Evolutionary conservation across 495 filamentous ascomycete genomes (phyloP).

Genomic region (Clohesyomyces aquaticus): DNA sequence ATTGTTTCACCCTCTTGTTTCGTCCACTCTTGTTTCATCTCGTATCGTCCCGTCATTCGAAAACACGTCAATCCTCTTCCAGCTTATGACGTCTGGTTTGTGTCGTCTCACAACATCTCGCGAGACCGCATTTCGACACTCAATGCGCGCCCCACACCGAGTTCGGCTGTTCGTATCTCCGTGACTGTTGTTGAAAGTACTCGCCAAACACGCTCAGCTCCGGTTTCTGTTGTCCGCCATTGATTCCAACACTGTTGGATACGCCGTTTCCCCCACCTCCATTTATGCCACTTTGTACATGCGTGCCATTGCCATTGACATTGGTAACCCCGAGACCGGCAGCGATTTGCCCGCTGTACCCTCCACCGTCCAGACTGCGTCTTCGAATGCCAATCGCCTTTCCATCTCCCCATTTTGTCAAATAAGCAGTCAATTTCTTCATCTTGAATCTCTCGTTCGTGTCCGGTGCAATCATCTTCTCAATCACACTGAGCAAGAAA

Average conservation of each 20-base stretch:
- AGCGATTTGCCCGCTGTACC: slow-evolving; percentile 28
- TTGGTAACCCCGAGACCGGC: slow-evolving; percentile 10
- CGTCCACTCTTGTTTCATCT: no score
- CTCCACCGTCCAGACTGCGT: slow-evolving; percentile 35
- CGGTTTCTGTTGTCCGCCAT: slow-evolving; percentile 14
- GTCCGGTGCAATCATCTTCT: slow-evolving; percentile 33
- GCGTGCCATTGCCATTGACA: background rate
- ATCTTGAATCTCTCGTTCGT: slow-evolving; percentile 35
- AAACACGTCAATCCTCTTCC: no score
- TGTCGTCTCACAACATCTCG: background rate
- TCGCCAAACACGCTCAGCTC: slow-evolving; percentile 33
- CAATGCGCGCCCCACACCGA: background rate
- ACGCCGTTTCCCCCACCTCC: background rate
- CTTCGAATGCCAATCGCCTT: slow-evolving; percentile 22
- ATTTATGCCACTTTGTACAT: background rate
- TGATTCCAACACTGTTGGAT: background rate
- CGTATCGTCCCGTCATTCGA: no score
- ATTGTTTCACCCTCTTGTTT: no score
- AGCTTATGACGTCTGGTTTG: no score
- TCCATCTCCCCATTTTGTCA: slow-evolving; percentile 22
- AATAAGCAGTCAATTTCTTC: slow-evolving; percentile 11
- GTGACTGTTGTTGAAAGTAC: slow-evolving; percentile 26
- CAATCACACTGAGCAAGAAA: slow-evolving; percentile 28
- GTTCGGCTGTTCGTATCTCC: slow-evolving; percentile 6
- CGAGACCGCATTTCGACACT: background rate